Conservation (phyloP, 192 early-diverging fungal genomes). For the Coemansia sp. region DNA sequence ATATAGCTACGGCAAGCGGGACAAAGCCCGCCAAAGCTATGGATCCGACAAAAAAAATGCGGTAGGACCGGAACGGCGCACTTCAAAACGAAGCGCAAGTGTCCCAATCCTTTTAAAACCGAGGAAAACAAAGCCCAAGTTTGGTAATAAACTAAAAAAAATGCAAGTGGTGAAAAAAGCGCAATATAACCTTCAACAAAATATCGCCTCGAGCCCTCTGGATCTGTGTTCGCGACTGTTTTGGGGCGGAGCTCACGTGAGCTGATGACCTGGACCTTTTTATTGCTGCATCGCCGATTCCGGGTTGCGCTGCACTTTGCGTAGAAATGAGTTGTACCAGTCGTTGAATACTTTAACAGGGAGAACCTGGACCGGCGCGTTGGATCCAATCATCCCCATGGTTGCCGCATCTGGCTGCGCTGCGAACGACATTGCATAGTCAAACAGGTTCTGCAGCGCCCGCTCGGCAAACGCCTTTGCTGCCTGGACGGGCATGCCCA, state of each 20-base stretch:
- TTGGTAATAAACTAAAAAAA: conserved; percentile 11
- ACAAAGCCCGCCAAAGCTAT: conserved; percentile 6
- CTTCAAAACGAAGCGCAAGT: conserved; percentile 38
- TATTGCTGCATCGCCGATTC: conserved; percentile 17
- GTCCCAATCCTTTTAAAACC: conserved; percentile 8
- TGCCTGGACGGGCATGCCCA: conserved; percentile 36
- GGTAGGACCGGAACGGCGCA: conserved; percentile 5
- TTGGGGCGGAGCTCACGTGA: conserved; percentile 36
- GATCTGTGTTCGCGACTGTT: conserved; percentile 5
- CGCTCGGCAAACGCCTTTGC: conserved; percentile 63
- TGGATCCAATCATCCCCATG: conserved; percentile 51
- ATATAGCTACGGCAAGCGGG: conserved; percentile 18
- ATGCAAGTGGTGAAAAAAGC: background rate
- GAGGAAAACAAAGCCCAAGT: conserved; percentile 5
- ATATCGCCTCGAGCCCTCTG: background rate
- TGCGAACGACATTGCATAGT: conserved; percentile 75
- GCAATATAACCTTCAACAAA: background rate
- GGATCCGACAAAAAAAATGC: conserved; percentile 24
- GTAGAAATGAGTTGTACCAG: conserved; percentile 77
- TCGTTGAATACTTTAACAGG: conserved; percentile 74
- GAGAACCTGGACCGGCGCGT: conserved; percentile 52
- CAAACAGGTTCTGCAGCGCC: conserved; percentile 70
- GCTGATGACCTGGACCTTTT: background rate
- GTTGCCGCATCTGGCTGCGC: conserved; percentile 56
- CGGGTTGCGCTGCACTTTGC: conserved; percentile 77